These are phyloP conservation scores for Phascolomyces articulosus DNA, from an alignment of 371 early-diverging fungal genomes.

Conservation along the genomic window DNA sequence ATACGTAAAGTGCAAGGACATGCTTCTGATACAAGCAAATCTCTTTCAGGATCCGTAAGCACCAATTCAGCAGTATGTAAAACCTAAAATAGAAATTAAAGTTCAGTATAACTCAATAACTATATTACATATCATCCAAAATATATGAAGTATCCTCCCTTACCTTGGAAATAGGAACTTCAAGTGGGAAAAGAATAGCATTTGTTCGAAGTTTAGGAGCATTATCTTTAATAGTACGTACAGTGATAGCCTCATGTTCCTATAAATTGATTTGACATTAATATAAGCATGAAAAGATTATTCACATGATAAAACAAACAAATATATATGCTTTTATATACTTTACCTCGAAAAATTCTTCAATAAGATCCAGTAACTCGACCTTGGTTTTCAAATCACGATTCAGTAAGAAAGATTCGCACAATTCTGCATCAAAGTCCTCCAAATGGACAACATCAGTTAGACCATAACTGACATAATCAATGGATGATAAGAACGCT, in stretches of 20 bases:
- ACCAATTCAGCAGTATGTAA: slow-evolving; percentile 65
- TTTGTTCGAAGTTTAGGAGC: slow-evolving; percentile 23
- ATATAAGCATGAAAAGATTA: too few species aligned
- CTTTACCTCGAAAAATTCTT: slow-evolving; percentile 54
- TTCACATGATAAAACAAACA: too few species aligned
- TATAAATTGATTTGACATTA: too few species aligned
- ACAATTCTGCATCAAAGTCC: slow-evolving; percentile 58
- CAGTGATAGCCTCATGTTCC: slow-evolving; percentile 44
- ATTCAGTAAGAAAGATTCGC: slow-evolving; percentile 57
- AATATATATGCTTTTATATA: not conserved
- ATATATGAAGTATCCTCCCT: slow-evolving; percentile 14
- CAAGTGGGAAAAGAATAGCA: slow-evolving; percentile 59
- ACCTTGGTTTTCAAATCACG: slow-evolving; percentile 60
- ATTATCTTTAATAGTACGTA: slow-evolving; percentile 35
- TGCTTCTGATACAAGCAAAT: slow-evolving; percentile 58
- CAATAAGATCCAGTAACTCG: slow-evolving; percentile 48
- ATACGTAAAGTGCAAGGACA: slow-evolving; percentile 57
- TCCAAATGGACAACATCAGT: slow-evolving; percentile 63
- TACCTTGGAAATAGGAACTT: slow-evolving; percentile 53
- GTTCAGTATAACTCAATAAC: not conserved
- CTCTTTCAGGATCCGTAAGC: slow-evolving; percentile 35
- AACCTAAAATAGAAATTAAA: slow-evolving; percentile 30
- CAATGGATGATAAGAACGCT: slow-evolving; percentile 54
- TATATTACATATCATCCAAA: too few species aligned
- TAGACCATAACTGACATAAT: slow-evolving; percentile 65